These are phyloP conservation scores for Lactarius psammicola DNA, from an alignment of 768 basidiomycete genomes.

Conservation along the genomic window DNA sequence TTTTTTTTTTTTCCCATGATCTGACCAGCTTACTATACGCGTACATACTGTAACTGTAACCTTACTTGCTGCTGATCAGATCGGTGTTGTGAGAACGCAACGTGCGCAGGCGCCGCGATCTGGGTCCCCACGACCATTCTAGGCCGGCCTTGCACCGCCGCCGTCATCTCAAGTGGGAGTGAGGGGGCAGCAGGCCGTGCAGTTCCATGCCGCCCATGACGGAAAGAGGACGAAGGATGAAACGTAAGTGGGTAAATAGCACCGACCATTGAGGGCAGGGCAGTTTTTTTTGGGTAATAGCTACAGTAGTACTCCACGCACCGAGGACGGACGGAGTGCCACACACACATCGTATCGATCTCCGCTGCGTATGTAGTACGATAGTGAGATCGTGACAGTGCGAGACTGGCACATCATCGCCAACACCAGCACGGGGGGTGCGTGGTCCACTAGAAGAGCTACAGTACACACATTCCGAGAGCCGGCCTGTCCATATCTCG, in stretches of 20 bases:
- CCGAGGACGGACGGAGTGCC: background rate
- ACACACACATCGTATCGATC: background rate
- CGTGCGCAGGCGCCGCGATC: conserved; percentile 1
- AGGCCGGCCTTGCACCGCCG: background rate
- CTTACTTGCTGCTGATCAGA: background rate
- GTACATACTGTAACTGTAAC: conserved; percentile 3
- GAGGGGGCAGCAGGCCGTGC: background rate
- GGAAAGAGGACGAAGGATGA: conserved; percentile 6
- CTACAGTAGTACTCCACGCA: background rate
- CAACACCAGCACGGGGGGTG: conserved; percentile 2
- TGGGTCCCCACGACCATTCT: background rate
- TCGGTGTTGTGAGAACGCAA: background rate
- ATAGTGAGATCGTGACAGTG: background rate
- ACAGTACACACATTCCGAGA: conserved; percentile 2
- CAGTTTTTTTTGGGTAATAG: conserved; percentile 9
- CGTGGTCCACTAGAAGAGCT: background rate
- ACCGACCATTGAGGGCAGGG: conserved; percentile 21
- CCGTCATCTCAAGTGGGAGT: background rate
- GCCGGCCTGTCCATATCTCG: background rate
- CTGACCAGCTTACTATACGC: background rate
- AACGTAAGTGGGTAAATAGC: conserved; percentile 13
- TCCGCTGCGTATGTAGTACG: background rate
- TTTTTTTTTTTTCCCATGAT: background rate
- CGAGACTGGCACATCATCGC: background rate
- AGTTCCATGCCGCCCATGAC: conserved; percentile 1